Evolutionary conservation across 1,139 yeast species (phyloP).

Genomic region (Scheffersomyces parashehatae): DNA sequence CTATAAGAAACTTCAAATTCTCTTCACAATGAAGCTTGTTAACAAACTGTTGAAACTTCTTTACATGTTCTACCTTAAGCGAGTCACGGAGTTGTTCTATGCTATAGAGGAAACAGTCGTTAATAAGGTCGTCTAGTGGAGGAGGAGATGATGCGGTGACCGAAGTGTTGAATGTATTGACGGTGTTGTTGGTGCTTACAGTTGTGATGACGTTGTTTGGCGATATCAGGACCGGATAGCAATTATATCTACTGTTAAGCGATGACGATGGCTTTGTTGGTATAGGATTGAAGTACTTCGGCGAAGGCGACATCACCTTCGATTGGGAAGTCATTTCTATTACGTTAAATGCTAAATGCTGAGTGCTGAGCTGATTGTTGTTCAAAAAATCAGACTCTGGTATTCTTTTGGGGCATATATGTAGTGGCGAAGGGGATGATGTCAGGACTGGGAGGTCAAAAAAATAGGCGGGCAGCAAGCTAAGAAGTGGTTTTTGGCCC

Average conservation of each 20-base stretch:
- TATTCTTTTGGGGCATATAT: too few relatives aligned
- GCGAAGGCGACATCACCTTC: neutral
- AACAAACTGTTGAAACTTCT: constrained; percentile 15
- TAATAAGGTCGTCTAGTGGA: constrained; percentile 20
- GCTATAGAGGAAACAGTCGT: constrained; percentile 21
- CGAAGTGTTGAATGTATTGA: neutral
- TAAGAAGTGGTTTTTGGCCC: too few relatives aligned
- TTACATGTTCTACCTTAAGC: constrained; percentile 8
- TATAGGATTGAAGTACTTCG: neutral
- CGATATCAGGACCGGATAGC: neutral
- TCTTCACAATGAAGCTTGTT: constrained; percentile 41
- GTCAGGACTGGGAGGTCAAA: too few relatives aligned
- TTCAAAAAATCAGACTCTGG: too few relatives aligned
- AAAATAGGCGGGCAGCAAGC: too few relatives aligned
- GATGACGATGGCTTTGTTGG: constrained; percentile 5
- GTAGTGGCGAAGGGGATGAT: too few relatives aligned
- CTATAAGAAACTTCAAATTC: constrained; percentile 46
- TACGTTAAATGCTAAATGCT: too few relatives aligned
- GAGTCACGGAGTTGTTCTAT: constrained; percentile 14
- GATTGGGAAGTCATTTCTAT: constrained; percentile 1
- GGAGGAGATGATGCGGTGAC: constrained; percentile 3
- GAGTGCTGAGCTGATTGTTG: too few relatives aligned
- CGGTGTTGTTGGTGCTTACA: neutral
- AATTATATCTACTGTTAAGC: neutral
- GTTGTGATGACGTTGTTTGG: neutral